Base-by-base conservation (phyloP, 208 protist species). In the Histomonas meleagridis region DNA sequence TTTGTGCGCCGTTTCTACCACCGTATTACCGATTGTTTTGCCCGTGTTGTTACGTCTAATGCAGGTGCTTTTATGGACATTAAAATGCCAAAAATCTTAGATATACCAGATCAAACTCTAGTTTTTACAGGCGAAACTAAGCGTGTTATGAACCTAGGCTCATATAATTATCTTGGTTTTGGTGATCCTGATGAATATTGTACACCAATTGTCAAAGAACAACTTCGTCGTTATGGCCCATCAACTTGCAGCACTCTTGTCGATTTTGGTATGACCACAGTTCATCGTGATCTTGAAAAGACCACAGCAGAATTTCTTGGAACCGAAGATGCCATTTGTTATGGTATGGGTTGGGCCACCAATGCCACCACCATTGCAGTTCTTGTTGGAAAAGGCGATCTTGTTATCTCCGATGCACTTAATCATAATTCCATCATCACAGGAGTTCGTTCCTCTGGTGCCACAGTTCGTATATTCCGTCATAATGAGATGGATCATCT, bases 91-190 rank as follows among this genome's bases (percentile, higher is more conserved):
- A 60, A 38, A 9, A 91, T 32, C 3, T 49, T 0, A 28, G 86
- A 91, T 91, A 43, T 69, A 14, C 12, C 51, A 12, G 55, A 65
- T 1, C 49, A 91, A 69, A 70, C 38, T 0, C 12, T 70, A 14
- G 86, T 53, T 81, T 93, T n/a, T 92, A 92, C n/a, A 92, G 92
- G n/a, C 21, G 46, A 46, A 53, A 79, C 43, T n/a, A 14, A 9
- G 38, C 70, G 46, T 93, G 93, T 92, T 57, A 86, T 95, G 78
- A 95, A 95, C 91, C 92, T 95, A 4, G 92, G 92, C 26, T 94
- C 93, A 14, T 95, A 95, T 79, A 95, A 95, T 91, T 95, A 95
- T 91, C 92, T 95, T 12, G 94, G 94, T 38, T 95, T 95, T 62
- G 94, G 92, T n/a, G 94, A 94, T 81, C 43, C 76, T 38, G 91